Evolutionary conservation across 1,284 basidiomycete species (phyloP).

Genomic region (Fomitopsis pinicola): DNA sequence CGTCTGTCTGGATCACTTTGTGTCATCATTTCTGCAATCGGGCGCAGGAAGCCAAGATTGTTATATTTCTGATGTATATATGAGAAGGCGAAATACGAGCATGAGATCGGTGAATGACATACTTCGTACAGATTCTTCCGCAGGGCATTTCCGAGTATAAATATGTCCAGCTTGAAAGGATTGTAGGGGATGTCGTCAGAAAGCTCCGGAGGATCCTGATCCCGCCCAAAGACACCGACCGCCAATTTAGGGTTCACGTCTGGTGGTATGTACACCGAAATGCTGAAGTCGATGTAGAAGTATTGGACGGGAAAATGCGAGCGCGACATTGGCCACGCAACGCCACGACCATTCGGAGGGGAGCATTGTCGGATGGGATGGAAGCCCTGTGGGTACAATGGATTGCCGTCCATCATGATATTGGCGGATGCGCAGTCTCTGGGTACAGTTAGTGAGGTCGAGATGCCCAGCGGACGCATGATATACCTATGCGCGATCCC

Average conservation of each 20-base stretch:
- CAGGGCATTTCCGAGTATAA: slow-evolving; percentile 22
- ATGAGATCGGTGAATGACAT: not conserved
- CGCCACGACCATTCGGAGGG: not conserved
- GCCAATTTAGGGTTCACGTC: slow-evolving; percentile 7
- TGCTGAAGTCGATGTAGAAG: slow-evolving; percentile 24
- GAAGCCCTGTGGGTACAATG: slow-evolving; percentile 22
- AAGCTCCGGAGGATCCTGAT: slow-evolving; percentile 24
- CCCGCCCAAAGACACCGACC: slow-evolving; percentile 14
- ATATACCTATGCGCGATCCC: slow-evolving; percentile 23
- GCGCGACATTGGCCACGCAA: slow-evolving; percentile 7
- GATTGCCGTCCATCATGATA: slow-evolving; percentile 25
- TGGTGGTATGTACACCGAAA: slow-evolving; percentile 13
- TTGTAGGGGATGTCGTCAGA: slow-evolving; percentile 23
- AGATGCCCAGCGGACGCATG: not conserved
- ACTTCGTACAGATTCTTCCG: slow-evolving; percentile 8
- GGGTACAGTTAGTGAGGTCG: not conserved
- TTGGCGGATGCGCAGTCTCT: slow-evolving; percentile 24
- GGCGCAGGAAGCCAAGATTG: slow-evolving; percentile 9
- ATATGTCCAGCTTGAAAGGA: slow-evolving; percentile 29
- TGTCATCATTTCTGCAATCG: slow-evolving; percentile 17
- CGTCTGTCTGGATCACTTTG: slow-evolving; percentile 11
- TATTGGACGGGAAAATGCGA: slow-evolving; percentile 13
- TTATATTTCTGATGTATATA: slow-evolving; percentile 7
- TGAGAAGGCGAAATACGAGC: too few species aligned
- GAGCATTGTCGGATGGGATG: slow-evolving; percentile 14